These are phyloP conservation scores for Epichloe sylvatica DNA, from an alignment of 2,329 filamentous ascomycete genomes.

Conservation along the genomic window DNA sequence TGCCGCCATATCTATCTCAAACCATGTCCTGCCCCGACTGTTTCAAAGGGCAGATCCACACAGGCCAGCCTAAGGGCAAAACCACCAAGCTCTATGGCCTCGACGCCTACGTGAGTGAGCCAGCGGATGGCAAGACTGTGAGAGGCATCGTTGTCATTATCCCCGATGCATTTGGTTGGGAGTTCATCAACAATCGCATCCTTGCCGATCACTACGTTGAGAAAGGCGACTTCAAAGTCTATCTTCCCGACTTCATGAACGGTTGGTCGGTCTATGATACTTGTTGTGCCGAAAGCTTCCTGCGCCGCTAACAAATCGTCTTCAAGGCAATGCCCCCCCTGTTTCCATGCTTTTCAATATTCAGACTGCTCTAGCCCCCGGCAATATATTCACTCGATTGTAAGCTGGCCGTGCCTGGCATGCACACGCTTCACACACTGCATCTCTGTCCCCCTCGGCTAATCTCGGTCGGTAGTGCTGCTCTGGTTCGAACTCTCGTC, in stretches of 20 bases:
- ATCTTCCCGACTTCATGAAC: conserved; percentile 42
- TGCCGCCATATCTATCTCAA: neutral
- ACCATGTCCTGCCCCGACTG: conserved; percentile 27
- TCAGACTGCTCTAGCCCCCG: conserved; percentile 11
- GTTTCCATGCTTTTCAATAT: conserved; percentile 15
- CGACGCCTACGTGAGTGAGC: conserved; percentile 31
- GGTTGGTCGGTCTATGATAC: conserved; percentile 11
- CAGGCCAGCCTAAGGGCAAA: conserved; percentile 30
- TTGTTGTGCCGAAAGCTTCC: neutral
- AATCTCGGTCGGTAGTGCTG: conserved; percentile 9
- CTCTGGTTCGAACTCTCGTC: conserved; percentile 12
- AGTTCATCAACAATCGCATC: conserved; percentile 37
- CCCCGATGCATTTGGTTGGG: conserved; percentile 42
- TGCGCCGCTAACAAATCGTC: neutral
- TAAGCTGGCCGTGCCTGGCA: conserved; percentile 7
- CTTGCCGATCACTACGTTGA: conserved; percentile 41
- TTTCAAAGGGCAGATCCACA: conserved; percentile 35
- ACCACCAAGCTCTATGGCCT: conserved; percentile 33
- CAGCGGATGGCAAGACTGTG: conserved; percentile 14
- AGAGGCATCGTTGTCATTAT: conserved; percentile 39
- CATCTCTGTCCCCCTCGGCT: neutral
- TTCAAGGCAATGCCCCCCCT: neutral
- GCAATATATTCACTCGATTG: conserved; percentile 17
- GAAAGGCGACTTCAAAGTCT: conserved; percentile 34
- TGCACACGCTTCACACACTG: neutral